Percentiles rank a stretch among this genome's conserved stretches.
phyloP scores from a whole-genome alignment of 225 moss, liverwort and hornwort species.

The Asterella californica region DNA sequence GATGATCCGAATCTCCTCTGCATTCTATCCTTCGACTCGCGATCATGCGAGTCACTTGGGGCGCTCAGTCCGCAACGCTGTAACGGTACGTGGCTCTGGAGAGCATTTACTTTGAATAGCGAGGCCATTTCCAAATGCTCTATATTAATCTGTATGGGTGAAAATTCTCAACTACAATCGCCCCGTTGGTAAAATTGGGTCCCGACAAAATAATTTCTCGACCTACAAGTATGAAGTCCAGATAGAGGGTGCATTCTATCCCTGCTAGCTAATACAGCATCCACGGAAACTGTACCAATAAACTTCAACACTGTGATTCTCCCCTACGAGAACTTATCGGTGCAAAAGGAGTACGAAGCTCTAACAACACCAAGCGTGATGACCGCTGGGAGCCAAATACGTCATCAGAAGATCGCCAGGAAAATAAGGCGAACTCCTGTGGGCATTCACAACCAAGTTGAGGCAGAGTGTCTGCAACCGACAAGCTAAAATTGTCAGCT shows the following conservation, averaged over 20 bases:
- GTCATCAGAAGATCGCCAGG: background rate
- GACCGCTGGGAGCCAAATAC: background rate
- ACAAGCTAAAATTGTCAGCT: background rate
- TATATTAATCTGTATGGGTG: background rate
- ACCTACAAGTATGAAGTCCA: background rate
- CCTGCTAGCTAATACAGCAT: background rate
- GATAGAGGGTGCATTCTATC: background rate
- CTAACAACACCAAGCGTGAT: background rate
- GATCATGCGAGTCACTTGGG: background rate
- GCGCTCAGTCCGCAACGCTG: background rate
- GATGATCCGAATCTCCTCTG: slow-evolving; percentile 4
- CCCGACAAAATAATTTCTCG: background rate
- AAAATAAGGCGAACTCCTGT: background rate
- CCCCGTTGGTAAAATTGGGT: background rate
- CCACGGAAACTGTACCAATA: background rate
- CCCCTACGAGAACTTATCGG: background rate
- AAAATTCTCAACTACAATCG: background rate
- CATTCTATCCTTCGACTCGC: background rate
- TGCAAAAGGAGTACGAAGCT: background rate
- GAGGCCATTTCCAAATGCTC: background rate
- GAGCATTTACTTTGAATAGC: background rate
- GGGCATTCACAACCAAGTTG: background rate
- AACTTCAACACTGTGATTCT: background rate
- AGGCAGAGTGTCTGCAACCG: background rate
- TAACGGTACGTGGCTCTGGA: background rate